These are phyloP conservation scores for Pythium coloratum DNA, from an alignment of 352 stramenopile species.

Conservation along the genomic window DNA sequence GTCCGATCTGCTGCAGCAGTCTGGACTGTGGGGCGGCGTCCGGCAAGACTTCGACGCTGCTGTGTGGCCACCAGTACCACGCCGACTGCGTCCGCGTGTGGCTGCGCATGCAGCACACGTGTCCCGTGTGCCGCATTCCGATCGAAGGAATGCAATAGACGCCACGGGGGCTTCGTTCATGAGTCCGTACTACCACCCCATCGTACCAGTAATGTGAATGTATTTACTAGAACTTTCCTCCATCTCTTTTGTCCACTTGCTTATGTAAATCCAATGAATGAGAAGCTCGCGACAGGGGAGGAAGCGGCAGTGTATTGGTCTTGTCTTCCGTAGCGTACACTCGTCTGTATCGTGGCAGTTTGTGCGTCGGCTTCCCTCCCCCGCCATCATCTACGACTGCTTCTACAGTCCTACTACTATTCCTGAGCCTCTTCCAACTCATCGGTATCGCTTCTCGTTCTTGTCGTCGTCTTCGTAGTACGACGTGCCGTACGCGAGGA, in stretches of 20 bases:
- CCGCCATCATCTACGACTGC: not conserved
- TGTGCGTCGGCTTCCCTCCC: slow-evolving; percentile 4
- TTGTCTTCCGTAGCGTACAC: slow-evolving; percentile 26
- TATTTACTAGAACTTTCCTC: not conserved
- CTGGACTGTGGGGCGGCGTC: slow-evolving; percentile 26
- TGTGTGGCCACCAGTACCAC: slow-evolving; percentile 72
- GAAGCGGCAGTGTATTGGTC: slow-evolving; percentile 6
- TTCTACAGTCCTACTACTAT: not conserved
- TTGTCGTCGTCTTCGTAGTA: slow-evolving; percentile 89
- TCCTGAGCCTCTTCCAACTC: not conserved
- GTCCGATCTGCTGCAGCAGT: slow-evolving; percentile 62
- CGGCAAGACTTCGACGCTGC: slow-evolving; percentile 47
- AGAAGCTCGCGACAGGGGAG: not conserved
- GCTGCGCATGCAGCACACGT: slow-evolving; percentile 69
- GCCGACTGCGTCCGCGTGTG: slow-evolving; percentile 63
- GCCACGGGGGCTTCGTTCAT: not conserved
- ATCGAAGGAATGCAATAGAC: slow-evolving; percentile 23
- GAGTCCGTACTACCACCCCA: not conserved
- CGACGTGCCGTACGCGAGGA: slow-evolving; percentile 85
- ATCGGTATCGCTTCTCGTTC: slow-evolving; percentile 32
- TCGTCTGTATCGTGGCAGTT: slow-evolving; percentile 5
- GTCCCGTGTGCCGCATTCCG: slow-evolving; percentile 60
- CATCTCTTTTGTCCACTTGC: too few species aligned
- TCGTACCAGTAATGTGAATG: not conserved
- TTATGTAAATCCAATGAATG: too few species aligned